Conservation (phyloP, 2,329 filamentous ascomycete genomes). For the Alternaria postmessia region DNA sequence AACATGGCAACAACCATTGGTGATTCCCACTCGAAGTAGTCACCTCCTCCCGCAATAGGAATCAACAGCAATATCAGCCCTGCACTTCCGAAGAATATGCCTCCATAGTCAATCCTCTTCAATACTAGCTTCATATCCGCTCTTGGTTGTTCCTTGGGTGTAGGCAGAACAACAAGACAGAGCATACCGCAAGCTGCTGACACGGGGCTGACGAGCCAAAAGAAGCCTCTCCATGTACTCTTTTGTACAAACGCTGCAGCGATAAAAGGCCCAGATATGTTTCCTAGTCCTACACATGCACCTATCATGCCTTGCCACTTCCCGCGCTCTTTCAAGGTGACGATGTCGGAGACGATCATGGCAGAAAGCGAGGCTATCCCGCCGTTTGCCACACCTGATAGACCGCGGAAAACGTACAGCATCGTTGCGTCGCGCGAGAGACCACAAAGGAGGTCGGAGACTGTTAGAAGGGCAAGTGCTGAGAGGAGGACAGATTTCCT, state of each 20-base stretch:
- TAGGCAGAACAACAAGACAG: slow-evolving; percentile 27
- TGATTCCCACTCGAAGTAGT: slow-evolving; percentile 65
- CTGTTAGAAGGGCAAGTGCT: slow-evolving; percentile 60
- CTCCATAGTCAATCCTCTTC: slow-evolving; percentile 67
- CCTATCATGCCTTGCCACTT: slow-evolving; percentile 49
- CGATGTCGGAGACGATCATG: slow-evolving; percentile 51
- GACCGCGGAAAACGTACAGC: slow-evolving; percentile 68
- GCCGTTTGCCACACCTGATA: slow-evolving; percentile 67
- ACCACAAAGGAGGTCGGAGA: slow-evolving; percentile 68
- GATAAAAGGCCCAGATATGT: slow-evolving; percentile 36
- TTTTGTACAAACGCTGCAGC: slow-evolving; percentile 32
- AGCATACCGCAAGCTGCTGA: slow-evolving; percentile 20
- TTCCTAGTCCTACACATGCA: slow-evolving; percentile 34
- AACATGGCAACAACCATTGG: slow-evolving; percentile 69
- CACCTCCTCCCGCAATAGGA: slow-evolving; percentile 68
- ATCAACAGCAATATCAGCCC: slow-evolving; percentile 69
- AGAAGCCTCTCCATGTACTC: slow-evolving; percentile 32
- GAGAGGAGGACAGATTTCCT: slow-evolving; percentile 57
- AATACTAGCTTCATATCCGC: slow-evolving; percentile 55
- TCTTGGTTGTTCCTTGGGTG: slow-evolving; percentile 59
- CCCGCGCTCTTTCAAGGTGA: slow-evolving; percentile 47
- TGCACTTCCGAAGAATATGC: slow-evolving; percentile 62
- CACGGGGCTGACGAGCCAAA: slow-evolving; percentile 32
- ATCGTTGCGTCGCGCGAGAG: slow-evolving; percentile 64
- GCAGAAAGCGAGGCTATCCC: slow-evolving; percentile 59